Evolutionary conservation across 2,329 filamentous ascomycete genomes (phyloP).

Genomic region (Aspergillus neoniger): DNA sequence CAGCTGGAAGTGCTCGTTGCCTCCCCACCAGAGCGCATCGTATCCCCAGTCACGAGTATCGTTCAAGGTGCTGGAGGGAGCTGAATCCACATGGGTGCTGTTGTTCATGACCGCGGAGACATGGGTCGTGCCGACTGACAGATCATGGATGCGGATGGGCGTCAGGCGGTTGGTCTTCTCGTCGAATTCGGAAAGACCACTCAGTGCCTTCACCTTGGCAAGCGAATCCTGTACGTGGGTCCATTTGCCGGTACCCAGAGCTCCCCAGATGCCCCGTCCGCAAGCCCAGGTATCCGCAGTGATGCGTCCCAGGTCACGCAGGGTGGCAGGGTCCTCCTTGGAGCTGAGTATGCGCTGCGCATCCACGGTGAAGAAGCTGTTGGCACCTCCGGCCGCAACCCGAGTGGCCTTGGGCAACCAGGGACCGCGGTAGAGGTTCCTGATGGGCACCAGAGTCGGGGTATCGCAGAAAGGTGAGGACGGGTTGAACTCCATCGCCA

Average conservation of each 20-base stretch:
- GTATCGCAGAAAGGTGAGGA: constrained; percentile 65
- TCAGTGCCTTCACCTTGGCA: constrained; percentile 78
- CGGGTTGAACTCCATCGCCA: constrained; percentile 73
- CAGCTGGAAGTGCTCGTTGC: constrained; percentile 90
- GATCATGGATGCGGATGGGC: constrained; percentile 73
- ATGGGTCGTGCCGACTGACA: constrained; percentile 80
- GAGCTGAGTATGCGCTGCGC: constrained; percentile 61
- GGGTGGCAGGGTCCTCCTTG: constrained; percentile 43
- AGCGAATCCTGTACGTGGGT: constrained; percentile 79
- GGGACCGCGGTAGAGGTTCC: constrained; percentile 69
- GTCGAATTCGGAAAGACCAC: constrained; percentile 83
- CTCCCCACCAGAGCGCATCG: constrained; percentile 91
- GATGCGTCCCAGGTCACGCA: constrained; percentile 54
- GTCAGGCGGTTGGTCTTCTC: constrained; percentile 67
- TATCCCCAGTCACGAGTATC: constrained; percentile 82
- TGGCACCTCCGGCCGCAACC: constrained; percentile 81
- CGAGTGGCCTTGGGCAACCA: constrained; percentile 68
- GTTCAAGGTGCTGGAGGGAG: constrained; percentile 56
- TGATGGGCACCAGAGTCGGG: constrained; percentile 70
- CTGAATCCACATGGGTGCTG: constrained; percentile 65
- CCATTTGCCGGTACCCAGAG: constrained; percentile 83
- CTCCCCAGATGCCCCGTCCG: constrained; percentile 81
- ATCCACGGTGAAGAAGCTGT: constrained; percentile 85
- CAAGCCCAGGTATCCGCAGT: constrained; percentile 83
- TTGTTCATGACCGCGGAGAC: constrained; percentile 82